Evolutionary conservation across 495 filamentous ascomycete genomes (phyloP).

Genomic region (Penicillium longicatenatum): DNA sequence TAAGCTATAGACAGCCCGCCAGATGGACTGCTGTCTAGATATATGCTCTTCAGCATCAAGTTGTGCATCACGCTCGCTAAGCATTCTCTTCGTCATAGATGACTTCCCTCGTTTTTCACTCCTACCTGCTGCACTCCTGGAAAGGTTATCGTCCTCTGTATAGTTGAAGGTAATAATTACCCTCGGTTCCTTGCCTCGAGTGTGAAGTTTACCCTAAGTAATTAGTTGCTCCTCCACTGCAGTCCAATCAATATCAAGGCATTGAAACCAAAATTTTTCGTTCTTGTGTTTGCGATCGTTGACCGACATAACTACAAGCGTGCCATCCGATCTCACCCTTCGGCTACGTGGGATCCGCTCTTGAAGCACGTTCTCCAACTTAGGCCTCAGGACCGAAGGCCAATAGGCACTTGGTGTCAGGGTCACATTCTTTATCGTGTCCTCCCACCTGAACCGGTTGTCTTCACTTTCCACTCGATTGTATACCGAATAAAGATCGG

Average conservation of each 20-base stretch:
- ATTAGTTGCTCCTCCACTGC: conserved; percentile 4
- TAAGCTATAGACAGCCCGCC: too few relatives aligned
- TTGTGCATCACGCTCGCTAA: neutral
- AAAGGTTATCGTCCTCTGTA: conserved; percentile 3
- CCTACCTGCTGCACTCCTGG: neutral
- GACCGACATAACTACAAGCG: conserved; percentile 4
- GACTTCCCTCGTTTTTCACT: conserved; percentile 10
- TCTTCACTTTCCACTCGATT: conserved; percentile 14
- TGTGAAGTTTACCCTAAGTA: conserved; percentile 14
- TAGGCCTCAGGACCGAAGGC: neutral
- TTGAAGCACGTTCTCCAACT: conserved; percentile 4
- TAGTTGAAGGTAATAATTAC: conserved; percentile 15
- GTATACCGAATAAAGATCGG: conserved; percentile 8
- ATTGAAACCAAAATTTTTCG: neutral
- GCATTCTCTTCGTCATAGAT: neutral
- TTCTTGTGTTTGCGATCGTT: conserved; percentile 7
- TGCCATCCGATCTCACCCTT: conserved; percentile 7
- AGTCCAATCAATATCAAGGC: conserved; percentile 7
- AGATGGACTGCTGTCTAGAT: too few relatives aligned
- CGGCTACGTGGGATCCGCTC: conserved; percentile 1
- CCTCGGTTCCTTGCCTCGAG: conserved; percentile 11
- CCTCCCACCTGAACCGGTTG: conserved; percentile 8
- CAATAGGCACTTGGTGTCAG: conserved; percentile 4
- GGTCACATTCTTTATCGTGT: conserved; percentile 1
- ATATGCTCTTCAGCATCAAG: too few relatives aligned